These are phyloP conservation scores for Saccharomyces jurei DNA, from an alignment of 805 yeast genomes.

Conservation along the genomic window DNA sequence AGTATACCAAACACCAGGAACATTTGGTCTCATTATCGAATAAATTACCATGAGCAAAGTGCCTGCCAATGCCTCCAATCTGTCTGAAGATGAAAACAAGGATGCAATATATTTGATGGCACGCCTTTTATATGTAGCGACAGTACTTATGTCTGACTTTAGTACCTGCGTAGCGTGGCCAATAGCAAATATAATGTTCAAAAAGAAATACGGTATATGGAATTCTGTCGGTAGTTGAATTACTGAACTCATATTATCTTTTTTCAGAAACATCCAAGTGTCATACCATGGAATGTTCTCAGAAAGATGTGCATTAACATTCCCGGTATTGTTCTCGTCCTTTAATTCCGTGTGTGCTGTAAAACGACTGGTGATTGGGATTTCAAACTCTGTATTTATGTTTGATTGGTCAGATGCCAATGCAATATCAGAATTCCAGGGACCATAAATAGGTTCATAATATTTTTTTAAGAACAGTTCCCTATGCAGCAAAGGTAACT, in stretches of 20 bases:
- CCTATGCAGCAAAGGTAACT: conserved; percentile 75
- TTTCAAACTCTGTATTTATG: conserved; percentile 33
- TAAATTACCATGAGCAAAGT: conserved; percentile 59
- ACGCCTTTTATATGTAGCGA: conserved; percentile 62
- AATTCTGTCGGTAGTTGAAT: conserved; percentile 41
- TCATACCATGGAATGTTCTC: conserved; percentile 13
- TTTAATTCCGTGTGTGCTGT: background rate
- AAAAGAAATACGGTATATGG: conserved; percentile 54
- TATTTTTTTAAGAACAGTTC: conserved; percentile 60
- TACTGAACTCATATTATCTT: conserved; percentile 29
- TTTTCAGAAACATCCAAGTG: conserved; percentile 38
- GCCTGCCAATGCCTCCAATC: conserved; percentile 68
- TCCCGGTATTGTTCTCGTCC: conserved; percentile 4
- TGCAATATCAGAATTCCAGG: conserved; percentile 41
- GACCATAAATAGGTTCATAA: conserved; percentile 77
- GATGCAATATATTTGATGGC: conserved; percentile 53
- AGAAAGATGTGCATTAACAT: background rate
- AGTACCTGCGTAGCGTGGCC: conserved; percentile 68
- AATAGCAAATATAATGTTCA: conserved; percentile 72
- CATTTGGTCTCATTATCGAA: conserved; percentile 80
- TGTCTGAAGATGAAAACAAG: conserved; percentile 48
- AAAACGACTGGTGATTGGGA: conserved; percentile 7
- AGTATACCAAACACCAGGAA: conserved; percentile 90
- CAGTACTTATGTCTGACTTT: conserved; percentile 53
- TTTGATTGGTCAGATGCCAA: conserved; percentile 53